phyloP scores from a whole-genome alignment of 2,329 filamentous ascomycete genomes.

The Didymellaceae sp. region DNA sequence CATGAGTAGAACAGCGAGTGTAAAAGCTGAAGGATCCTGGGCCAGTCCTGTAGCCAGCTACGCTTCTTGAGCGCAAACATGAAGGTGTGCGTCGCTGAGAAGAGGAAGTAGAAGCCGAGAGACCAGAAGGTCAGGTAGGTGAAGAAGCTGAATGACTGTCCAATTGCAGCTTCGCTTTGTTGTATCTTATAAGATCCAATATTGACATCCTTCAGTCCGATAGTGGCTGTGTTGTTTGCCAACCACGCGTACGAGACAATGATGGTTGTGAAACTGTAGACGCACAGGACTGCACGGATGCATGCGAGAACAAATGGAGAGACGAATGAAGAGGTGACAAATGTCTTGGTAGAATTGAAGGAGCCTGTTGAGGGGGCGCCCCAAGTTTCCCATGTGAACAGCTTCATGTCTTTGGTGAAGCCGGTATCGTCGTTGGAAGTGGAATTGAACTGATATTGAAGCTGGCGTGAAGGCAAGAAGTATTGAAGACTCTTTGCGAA shows the following conservation, averaged over 20 bases:
- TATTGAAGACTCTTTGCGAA: too few species aligned
- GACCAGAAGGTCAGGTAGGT: slow-evolving; percentile 83
- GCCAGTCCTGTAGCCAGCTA: slow-evolving; percentile 46
- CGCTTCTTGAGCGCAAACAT: slow-evolving; percentile 57
- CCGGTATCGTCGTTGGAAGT: not conserved
- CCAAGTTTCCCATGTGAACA: slow-evolving; percentile 29
- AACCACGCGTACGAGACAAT: slow-evolving; percentile 71
- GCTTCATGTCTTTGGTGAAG: slow-evolving; percentile 14
- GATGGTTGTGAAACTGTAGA: slow-evolving; percentile 73
- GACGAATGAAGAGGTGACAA: slow-evolving; percentile 80
- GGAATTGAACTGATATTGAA: too few species aligned
- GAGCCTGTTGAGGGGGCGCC: slow-evolving; percentile 33
- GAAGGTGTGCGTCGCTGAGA: slow-evolving; percentile 70
- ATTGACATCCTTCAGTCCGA: slow-evolving; percentile 34
- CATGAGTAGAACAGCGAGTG: slow-evolving; percentile 48
- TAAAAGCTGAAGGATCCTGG: slow-evolving; percentile 37
- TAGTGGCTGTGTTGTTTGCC: slow-evolving; percentile 25
- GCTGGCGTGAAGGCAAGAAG: not conserved
- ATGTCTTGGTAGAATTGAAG: slow-evolving; percentile 62
- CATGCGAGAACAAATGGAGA: slow-evolving; percentile 66
- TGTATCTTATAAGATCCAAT: slow-evolving; percentile 62
- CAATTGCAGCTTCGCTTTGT: slow-evolving; percentile 62
- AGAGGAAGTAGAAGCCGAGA: slow-evolving; percentile 75
- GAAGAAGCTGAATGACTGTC: slow-evolving; percentile 76
- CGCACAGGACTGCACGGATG: slow-evolving; percentile 55